phyloP scores from a whole-genome alignment of 257 asterid genomes.

The Petunia secreta region DNA sequence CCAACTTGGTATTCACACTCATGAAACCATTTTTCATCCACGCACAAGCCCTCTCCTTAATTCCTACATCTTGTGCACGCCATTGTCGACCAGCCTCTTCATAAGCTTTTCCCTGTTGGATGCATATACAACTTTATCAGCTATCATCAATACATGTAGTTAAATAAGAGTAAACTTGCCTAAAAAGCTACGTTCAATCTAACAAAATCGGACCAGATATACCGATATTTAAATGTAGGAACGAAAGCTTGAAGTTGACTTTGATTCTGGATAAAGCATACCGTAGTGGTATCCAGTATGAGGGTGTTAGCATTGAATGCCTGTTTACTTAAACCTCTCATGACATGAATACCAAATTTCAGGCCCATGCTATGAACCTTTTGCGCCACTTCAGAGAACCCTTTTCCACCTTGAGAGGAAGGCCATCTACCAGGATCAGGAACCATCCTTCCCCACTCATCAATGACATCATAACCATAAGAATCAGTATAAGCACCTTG shows the following conservation, averaged over 20 bases:
- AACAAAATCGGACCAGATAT: conserved; percentile 1
- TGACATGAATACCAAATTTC: conserved; percentile 95
- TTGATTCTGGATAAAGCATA: conserved; percentile 32
- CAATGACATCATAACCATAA: conserved; percentile 85
- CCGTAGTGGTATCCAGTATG: conserved; percentile 74
- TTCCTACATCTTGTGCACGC: conserved; percentile 80
- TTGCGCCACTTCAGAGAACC: conserved; percentile 68
- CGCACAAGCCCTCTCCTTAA: conserved; percentile 71
- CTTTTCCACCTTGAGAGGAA: conserved; percentile 74
- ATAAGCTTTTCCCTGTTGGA: conserved; percentile 69
- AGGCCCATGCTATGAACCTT: conserved; percentile 82
- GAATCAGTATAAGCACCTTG: conserved; percentile 80
- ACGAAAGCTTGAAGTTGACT: not conserved
- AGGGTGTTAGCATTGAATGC: conserved; percentile 83
- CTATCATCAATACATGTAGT: not conserved
- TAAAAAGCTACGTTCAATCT: conserved; percentile 22
- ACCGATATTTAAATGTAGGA: conserved; percentile 3
- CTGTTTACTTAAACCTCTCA: conserved; percentile 91
- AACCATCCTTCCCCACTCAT: conserved; percentile 95
- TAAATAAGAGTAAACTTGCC: not conserved
- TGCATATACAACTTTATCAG: not conserved
- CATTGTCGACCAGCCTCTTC: conserved; percentile 71
- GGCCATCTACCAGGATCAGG: conserved; percentile 98
- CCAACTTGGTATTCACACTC: conserved; percentile 75
- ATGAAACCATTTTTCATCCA: conserved; percentile 96